Percentiles rank a stretch among this genome's conserved stretches.
phyloP scores from a whole-genome alignment of 176 grass and related monocot genomes.

The bread wheat (Triticum aestivum) region IWGSC_CS_RefSeq_v2.1 NC_057798.1:608953887-608954386 shows the following conservation, averaged over 20 bases:
- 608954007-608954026: no score
- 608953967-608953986: no score
- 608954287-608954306: not conserved
- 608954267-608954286: not conserved
- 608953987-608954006: no score
- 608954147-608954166: no score
- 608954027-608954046: no score
- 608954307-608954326: not conserved
- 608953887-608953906: conserved; percentile 73
- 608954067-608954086: no score
- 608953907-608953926: conserved; percentile 65
- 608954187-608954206: not conserved
- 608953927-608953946: conserved; percentile 85
- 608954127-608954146: not conserved
- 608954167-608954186: not conserved
- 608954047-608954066: no score
- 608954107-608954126: not conserved
- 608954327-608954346: not conserved
- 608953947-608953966: conserved; percentile 43
- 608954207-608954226: not conserved
- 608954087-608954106: not conserved
- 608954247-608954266: not conserved
- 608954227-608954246: not conserved
- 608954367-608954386: not conserved
- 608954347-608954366: not conserved